phyloP scores from a whole-genome alignment of 2,329 filamentous ascomycete genomes.

The Tolypocladium guangdongense region DNA sequence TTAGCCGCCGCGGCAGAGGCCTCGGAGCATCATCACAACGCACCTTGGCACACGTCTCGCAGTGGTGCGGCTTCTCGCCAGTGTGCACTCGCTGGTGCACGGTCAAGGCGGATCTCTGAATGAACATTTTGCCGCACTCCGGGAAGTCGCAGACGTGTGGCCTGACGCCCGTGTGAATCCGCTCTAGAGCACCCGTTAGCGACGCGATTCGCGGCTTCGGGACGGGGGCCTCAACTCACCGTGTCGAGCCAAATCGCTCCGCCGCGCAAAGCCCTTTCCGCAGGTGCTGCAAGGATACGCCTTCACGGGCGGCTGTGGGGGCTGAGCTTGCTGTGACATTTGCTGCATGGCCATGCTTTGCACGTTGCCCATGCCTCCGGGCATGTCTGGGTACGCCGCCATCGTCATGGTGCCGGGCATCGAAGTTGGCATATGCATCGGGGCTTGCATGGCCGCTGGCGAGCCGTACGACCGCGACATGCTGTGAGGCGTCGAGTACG shows the following conservation, averaged over 20 bases:
- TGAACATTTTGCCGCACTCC: constrained; percentile 90
- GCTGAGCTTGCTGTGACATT: constrained; percentile 21
- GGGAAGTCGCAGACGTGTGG: constrained; percentile 88
- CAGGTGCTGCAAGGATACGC: constrained; percentile 86
- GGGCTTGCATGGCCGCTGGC: constrained; percentile 38
- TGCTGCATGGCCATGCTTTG: constrained; percentile 28
- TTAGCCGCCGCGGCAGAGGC: not conserved
- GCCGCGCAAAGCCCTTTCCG: constrained; percentile 79
- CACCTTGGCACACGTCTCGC: constrained; percentile 93
- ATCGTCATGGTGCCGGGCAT: constrained; percentile 32
- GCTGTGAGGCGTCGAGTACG: constrained; percentile 39
- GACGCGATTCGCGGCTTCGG: not conserved
- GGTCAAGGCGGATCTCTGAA: constrained; percentile 88
- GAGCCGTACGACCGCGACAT: constrained; percentile 41
- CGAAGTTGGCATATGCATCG: constrained; percentile 34
- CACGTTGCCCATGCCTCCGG: constrained; percentile 20
- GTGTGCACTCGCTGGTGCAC: constrained; percentile 94
- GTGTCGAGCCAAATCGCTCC: constrained; percentile 89
- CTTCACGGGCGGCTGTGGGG: constrained; percentile 37
- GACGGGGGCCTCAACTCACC: constrained; percentile 38
- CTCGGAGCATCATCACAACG: constrained; percentile 13
- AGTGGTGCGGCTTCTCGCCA: constrained; percentile 97
- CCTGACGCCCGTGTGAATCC: constrained; percentile 84
- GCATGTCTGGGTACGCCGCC: constrained; percentile 25
- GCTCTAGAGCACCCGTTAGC: constrained; percentile 49